phyloP scores from a whole-genome alignment of 306 rosid species.

The Dalbergia oliveri region DNA sequence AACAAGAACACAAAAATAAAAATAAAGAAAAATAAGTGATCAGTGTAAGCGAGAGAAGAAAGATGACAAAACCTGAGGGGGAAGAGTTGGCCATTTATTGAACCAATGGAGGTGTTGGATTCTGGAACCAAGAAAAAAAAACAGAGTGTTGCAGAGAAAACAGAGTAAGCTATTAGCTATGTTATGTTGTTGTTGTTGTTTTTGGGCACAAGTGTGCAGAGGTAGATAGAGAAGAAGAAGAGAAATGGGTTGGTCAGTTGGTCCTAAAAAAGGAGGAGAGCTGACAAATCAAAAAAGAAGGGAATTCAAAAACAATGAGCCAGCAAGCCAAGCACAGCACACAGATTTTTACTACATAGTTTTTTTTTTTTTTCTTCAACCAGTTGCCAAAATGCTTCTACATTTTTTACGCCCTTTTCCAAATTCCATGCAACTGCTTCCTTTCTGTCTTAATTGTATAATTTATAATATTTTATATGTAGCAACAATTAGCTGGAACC shows the following conservation, averaged over 20 bases:
- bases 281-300: neutral
- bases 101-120: slow-evolving; percentile 26
- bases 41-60: slow-evolving; percentile 38
- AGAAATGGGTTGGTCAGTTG: slow-evolving; percentile 42
- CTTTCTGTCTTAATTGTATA: neutral
- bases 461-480: neutral
- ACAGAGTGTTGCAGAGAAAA: slow-evolving; percentile 51
- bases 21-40: neutral
- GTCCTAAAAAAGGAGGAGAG: neutral
- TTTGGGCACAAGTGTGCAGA: neutral
- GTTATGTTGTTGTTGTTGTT: slow-evolving; percentile 8
- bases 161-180: neutral
- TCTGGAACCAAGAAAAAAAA: slow-evolving; percentile 33
- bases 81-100: slow-evolving; percentile 59
- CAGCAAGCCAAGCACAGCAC: neutral
- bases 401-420: neutral
- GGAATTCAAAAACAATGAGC: slow-evolving; percentile 1
- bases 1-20: neutral
- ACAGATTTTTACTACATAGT: neutral
- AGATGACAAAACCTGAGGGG: slow-evolving; percentile 60
- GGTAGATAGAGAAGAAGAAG: slow-evolving; percentile 49
- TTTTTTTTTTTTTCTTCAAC: neutral
- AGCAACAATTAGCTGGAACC: no score
- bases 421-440: neutral
- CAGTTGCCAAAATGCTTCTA: neutral